phyloP scores from a whole-genome alignment of 805 yeast genomes.

The Metschnikowia peoriensis region DNA sequence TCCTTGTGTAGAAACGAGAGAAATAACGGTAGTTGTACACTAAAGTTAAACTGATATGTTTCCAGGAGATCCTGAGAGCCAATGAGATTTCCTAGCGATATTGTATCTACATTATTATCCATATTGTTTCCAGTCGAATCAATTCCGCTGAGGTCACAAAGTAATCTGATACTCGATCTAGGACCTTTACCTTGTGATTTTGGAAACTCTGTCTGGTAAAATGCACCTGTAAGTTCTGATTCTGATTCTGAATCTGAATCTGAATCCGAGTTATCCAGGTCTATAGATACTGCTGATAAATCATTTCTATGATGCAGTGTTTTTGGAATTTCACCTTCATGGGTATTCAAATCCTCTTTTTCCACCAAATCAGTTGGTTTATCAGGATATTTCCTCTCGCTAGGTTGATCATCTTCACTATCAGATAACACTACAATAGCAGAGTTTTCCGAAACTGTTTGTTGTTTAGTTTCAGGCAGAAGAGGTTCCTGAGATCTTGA shows the following conservation, averaged over 20 bases:
- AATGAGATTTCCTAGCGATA: slow-evolving; percentile 26
- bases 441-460: not conserved
- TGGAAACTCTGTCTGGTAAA: not conserved
- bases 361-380: not conserved
- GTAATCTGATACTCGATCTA: slow-evolving; percentile 24
- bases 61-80: slow-evolving; percentile 32
- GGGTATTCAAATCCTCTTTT: not conserved
- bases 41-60: slow-evolving; percentile 50
- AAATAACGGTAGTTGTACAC: slow-evolving; percentile 41
- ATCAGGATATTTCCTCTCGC: not conserved
- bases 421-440: not conserved
- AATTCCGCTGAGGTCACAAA: slow-evolving; percentile 27
- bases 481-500: not conserved
- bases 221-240: not conserved
- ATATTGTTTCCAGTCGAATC: not conserved
- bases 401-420: not conserved
- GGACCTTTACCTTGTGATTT: not conserved
- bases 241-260: not conserved
- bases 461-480: not conserved
- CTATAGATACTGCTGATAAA: not conserved
- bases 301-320: too few species aligned
- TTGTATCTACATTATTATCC: slow-evolving; percentile 24
- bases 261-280: not conserved
- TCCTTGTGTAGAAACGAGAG: slow-evolving; percentile 30
- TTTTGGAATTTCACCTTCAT: not conserved